Evolutionary conservation across 2,329 filamentous ascomycete species (phyloP).

Genomic region (Scytalidium lignicola): DNA sequence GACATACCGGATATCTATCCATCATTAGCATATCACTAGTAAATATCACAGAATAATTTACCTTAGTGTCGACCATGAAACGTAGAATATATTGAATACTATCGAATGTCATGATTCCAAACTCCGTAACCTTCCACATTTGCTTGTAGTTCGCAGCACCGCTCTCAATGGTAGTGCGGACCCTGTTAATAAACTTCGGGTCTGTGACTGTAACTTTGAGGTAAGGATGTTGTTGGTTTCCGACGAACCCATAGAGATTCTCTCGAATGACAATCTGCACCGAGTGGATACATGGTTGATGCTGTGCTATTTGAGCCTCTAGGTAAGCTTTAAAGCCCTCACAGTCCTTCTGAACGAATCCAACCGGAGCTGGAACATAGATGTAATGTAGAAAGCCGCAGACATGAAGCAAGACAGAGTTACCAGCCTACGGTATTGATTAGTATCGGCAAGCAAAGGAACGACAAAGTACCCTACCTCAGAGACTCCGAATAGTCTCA

Average conservation of each 20-base stretch:
- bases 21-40: constrained; percentile 6
- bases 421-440: constrained; percentile 49
- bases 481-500: constrained; percentile 93
- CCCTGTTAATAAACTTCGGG: constrained; percentile 72
- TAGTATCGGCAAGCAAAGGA: constrained; percentile 6
- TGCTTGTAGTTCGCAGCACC: constrained; percentile 83
- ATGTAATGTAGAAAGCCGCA: constrained; percentile 96
- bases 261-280: constrained; percentile 80
- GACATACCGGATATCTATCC: constrained; percentile 83
- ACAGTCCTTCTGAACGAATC: constrained; percentile 75
- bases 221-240: constrained; percentile 86
- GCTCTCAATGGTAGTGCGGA: constrained; percentile 70
- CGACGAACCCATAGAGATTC: constrained; percentile 90
- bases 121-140: constrained; percentile 69
- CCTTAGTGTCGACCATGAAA: constrained; percentile 96
- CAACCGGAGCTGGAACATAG: constrained; percentile 81
- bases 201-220: constrained; percentile 91
- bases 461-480: constrained; percentile 43
- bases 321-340: constrained; percentile 73
- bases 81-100: constrained; percentile 91
- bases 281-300: constrained; percentile 70
- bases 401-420: constrained; percentile 92
- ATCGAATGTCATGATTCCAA: constrained; percentile 85
- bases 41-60: constrained; percentile 28
- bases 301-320: constrained; percentile 70